Conservation (phyloP, 2,329 filamentous ascomycete species). For the Sarocladiaceae sp. region DNA sequence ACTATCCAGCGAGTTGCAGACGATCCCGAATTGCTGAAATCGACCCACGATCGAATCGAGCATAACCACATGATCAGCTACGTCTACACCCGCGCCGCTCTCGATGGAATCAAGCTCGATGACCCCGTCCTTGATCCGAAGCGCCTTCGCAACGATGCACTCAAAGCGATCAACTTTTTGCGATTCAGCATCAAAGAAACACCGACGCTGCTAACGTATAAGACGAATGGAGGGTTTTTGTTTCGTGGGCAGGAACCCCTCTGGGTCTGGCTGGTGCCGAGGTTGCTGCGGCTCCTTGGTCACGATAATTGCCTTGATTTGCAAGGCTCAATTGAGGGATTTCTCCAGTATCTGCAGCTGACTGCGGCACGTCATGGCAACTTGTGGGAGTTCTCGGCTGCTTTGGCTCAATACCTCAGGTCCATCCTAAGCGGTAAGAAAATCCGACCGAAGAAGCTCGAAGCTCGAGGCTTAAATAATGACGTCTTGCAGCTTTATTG, state of each 20-base stretch:
- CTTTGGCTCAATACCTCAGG: constrained; percentile 42
- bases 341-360: constrained; percentile 44
- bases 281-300: constrained; percentile 50
- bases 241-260: constrained; percentile 54
- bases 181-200: constrained; percentile 68
- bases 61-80: constrained; percentile 83
- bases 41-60: constrained; percentile 58
- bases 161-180: constrained; percentile 73
- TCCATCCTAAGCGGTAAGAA: constrained; percentile 38
- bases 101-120: constrained; percentile 62
- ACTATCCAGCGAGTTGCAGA: constrained; percentile 50
- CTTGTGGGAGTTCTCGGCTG: constrained; percentile 41
- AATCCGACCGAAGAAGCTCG: neutral
- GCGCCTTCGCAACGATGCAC: constrained; percentile 51
- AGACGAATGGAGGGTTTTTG: constrained; percentile 34
- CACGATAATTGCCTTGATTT: constrained; percentile 42
- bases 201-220: constrained; percentile 56
- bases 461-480: constrained; percentile 12
- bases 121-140: constrained; percentile 59
- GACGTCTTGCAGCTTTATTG: constrained; percentile 23
- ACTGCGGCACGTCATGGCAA: constrained; percentile 34
- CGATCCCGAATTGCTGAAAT: constrained; percentile 47
- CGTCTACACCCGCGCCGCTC: constrained; percentile 71
- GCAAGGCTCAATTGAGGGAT: constrained; percentile 42
- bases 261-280: constrained; percentile 59